Evolutionary conservation across 257 asterid genomes (phyloP), one percentile per base, ranked within the genome.

Genomic region (Solanum sitiens): DNA sequence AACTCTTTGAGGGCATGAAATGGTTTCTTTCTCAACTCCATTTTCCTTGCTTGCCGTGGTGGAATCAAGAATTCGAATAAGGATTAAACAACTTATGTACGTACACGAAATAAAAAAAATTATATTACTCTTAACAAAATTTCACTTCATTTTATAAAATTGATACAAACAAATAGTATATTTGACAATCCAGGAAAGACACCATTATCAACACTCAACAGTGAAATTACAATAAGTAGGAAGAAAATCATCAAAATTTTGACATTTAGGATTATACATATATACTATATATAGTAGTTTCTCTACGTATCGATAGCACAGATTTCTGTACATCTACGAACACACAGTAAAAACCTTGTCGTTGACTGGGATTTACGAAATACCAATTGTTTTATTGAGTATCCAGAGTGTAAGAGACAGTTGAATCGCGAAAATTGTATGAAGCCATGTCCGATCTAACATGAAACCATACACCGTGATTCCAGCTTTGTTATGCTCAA

Each of bases 401-500:
- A 95, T 93, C 99, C 99, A 97, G n/a, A 97, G 91, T 6, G 95
- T 95, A 85, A 97, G 95, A 1, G 99, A 92, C 37, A 97, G 91
- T 73, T 97, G 95, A 82, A 97, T 93, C 7, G 94, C 98, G 30
- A 93, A 86, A 70, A 97, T 93, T 0, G 97, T 93, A 25, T 94
- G 99, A 8, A 97, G 93, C 95, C 93, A 92, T 7, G 96, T 89
- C 87, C 99, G 86, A 73, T 97, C 99, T 91, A 97, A 93, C 97
- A 95, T 94, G 65, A 97, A 97, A 37, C 99, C 99, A 50, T 93
- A 97, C 82, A 97, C 96, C 1, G 99, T 97, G 42, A 97, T 95
- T 83, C 99, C 99, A 67, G 98, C 98, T 90, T 89, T 90, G 92
- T 97, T 95, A 91, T 97, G 95, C 93, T 94, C 96, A 39, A 97